A percentile compares a stretch with the other conserved stretches of the same genome.
Conservation (phyloP, 768 basidiomycete genomes). For the Scleroderma bovista region DNA sequence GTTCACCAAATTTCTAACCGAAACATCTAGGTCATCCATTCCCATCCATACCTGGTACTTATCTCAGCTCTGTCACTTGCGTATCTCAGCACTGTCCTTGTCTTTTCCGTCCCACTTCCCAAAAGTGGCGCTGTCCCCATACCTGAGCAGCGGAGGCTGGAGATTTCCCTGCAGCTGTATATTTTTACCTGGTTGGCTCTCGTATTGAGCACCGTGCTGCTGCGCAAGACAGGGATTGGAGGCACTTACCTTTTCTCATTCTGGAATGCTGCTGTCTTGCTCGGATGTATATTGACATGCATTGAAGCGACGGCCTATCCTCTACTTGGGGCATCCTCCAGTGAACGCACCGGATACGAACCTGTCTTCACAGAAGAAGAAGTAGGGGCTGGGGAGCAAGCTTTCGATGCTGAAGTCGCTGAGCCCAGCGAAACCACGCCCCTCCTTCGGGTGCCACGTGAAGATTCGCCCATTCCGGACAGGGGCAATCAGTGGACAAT, state of each 20-base stretch:
- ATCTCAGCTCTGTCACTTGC: conserved; percentile 43
- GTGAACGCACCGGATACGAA: conserved; percentile 18
- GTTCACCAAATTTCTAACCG: neutral
- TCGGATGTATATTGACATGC: conserved; percentile 35
- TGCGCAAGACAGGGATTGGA: conserved; percentile 40
- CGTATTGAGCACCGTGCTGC: conserved; percentile 41
- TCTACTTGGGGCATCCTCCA: conserved; percentile 4
- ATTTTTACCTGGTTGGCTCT: conserved; percentile 56
- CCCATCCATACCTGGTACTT: conserved; percentile 48
- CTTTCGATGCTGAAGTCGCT: conserved; percentile 27
- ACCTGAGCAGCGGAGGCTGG: conserved; percentile 44
- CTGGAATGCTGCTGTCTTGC: conserved; percentile 45
- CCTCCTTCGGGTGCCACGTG: conserved; percentile 36
- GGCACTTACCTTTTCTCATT: conserved; percentile 53
- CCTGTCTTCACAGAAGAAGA: conserved; percentile 19
- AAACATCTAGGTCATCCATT: conserved; percentile 51
- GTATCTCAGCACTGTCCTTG: conserved; percentile 42
- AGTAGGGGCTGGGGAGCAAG: conserved; percentile 9
- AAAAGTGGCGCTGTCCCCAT: conserved; percentile 15
- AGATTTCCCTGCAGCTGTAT: conserved; percentile 49
- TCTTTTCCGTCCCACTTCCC: conserved; percentile 33
- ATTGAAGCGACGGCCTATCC: conserved; percentile 30
- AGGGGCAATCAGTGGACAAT: conserved; percentile 16
- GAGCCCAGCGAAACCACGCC: conserved; percentile 55
- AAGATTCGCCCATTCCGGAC: neutral